A percentile compares a stretch with the other conserved stretches of the same genome.
These are phyloP conservation scores for Primulina huaijiensis DNA, from an alignment of 257 asterid genomes.

Conservation along the genomic window DNA sequence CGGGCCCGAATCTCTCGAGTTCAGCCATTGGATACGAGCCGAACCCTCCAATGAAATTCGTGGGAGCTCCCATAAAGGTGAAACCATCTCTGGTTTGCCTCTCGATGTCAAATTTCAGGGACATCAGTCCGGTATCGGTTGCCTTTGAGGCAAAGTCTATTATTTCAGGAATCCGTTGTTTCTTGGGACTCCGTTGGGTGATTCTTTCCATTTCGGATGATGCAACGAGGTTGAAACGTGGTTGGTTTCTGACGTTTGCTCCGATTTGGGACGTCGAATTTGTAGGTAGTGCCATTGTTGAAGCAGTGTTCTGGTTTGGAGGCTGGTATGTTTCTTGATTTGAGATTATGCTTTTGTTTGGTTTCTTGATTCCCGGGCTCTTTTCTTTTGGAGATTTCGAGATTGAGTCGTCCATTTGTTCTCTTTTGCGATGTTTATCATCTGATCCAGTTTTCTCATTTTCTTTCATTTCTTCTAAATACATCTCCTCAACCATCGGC, in stretches of 20 bases:
- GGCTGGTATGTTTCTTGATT: slow-evolving; percentile 30
- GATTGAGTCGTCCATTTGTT: slow-evolving; percentile 50
- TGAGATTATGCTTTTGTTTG: slow-evolving; percentile 32
- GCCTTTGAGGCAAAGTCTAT: slow-evolving; percentile 48
- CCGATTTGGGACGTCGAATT: slow-evolving; percentile 42
- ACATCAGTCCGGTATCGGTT: slow-evolving; percentile 31
- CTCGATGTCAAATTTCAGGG: slow-evolving; percentile 49
- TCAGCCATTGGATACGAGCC: slow-evolving; percentile 76
- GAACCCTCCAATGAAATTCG: slow-evolving; percentile 87
- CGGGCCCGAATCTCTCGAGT: slow-evolving; percentile 61
- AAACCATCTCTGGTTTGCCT: slow-evolving; percentile 63
- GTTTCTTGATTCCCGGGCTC: slow-evolving; percentile 39
- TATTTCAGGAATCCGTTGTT: slow-evolving; percentile 49
- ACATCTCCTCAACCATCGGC: slow-evolving; percentile 99
- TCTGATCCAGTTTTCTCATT: slow-evolving; percentile 61
- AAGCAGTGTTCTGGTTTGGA: slow-evolving; percentile 25
- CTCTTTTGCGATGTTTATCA: slow-evolving; percentile 44
- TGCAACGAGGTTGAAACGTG: slow-evolving; percentile 60
- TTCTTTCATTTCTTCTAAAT: slow-evolving; percentile 83
- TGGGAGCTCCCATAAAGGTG: slow-evolving; percentile 67
- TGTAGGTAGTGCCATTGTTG: slow-evolving; percentile 34
- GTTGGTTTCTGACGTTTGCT: slow-evolving; percentile 34
- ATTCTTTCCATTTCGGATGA: slow-evolving; percentile 59
- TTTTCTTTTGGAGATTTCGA: slow-evolving; percentile 45
- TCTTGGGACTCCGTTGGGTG: slow-evolving; percentile 69